Base-by-base conservation (phyloP, 2,329 filamentous ascomycete species). In the Metarhizium anisopliae region DNA sequence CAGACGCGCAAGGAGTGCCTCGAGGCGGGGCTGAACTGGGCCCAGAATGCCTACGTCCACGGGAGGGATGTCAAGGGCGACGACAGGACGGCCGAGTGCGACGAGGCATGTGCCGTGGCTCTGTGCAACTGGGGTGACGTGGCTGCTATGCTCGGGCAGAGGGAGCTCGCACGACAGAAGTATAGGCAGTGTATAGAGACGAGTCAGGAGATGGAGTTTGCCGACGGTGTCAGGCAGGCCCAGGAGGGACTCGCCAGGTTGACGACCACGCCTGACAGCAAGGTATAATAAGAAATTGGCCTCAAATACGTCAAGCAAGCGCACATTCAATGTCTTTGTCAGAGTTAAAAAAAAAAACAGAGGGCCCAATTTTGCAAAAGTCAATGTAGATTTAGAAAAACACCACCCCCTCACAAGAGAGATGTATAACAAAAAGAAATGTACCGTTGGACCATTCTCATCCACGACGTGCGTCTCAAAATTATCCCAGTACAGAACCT, bases 121-220 rank as follows among this genome's bases (percentile, higher is more conserved):
- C 84, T 89, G n/a, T 88, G 90, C 69, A 95, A 95, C 67, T 80
- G 96, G 54, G 93, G 85, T 29, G 89, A 95, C 63, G 86, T 96
- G 62, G 86, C 89, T 0, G 84, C 88, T 61, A 85, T 94, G 80
- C 72, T 85, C 58, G 86, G 87, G 1, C 80, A 88, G 62, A 64
- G 77, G 1, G 74, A 74, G 4, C 79, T 87, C 61, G 91, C 93
- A 2, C 78, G 79, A 63, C 78, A 77, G 62, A 81, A 81, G 65
- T 96, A 89, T 66, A 73, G 78, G 54, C 82, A 95, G 67, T 86
- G 88, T 10, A 78, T 82, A 54, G 77, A 77, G 20, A 68, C 93
- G 68, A 80, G 82, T 59, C 75, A 73, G 61, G 76, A 74, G 61
- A 67, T 85, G 49, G 76, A 72, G 0, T 83, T 84, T 58, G 63